These are phyloP conservation scores for Cordyceps javanica DNA, from an alignment of 2,329 filamentous ascomycete genomes.

Conservation along the genomic window DNA sequence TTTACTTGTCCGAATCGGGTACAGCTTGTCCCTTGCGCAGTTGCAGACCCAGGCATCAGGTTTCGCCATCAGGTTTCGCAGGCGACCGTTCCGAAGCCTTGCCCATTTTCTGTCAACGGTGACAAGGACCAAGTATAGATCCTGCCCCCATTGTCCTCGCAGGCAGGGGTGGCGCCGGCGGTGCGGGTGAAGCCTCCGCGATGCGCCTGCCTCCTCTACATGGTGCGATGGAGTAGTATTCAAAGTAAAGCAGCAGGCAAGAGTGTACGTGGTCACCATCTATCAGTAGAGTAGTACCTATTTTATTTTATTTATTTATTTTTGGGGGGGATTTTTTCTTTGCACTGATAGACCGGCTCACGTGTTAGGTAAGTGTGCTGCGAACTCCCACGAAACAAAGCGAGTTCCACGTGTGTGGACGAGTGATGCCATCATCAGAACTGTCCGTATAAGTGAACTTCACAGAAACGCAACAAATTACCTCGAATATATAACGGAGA, in stretches of 20 bases:
- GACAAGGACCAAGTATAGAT: too few relatives aligned
- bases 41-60: neutral
- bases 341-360: neutral
- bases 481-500: neutral
- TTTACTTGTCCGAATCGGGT: constrained; percentile 9
- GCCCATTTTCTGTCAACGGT: too few relatives aligned
- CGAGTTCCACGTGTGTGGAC: too few relatives aligned
- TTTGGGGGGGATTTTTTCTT: neutral
- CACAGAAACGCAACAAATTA: too few relatives aligned
- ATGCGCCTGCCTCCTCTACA: neutral
- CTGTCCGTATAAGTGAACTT: neutral
- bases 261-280: neutral
- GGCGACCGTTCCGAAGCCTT: neutral
- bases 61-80: neutral
- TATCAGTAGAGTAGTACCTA: neutral
- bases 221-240: neutral
- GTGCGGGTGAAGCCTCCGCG: neutral
- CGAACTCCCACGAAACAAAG: too few relatives aligned
- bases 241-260: too few relatives aligned
- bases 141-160: neutral
- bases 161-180: neutral
- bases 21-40: neutral
- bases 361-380: neutral
- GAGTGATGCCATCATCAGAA: neutral
- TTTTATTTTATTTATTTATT: neutral